Percentiles rank a stretch among this genome's conserved stretches.
Conservation (phyloP, 2,329 filamentous ascomycete species). For the Lasiodiplodia gonubiensis region DNA sequence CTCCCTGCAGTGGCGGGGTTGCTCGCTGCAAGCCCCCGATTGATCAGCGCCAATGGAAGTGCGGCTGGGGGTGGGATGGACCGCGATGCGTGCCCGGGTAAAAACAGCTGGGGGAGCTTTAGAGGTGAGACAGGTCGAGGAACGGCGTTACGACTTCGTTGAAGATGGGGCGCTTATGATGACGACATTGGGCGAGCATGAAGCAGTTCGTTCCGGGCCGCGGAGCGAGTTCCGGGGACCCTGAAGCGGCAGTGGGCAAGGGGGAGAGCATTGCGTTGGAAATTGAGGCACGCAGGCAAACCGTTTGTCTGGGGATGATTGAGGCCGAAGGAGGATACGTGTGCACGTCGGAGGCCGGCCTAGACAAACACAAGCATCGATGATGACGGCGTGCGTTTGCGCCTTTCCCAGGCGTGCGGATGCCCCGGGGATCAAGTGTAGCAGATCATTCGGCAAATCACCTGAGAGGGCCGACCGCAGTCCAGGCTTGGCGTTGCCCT, state of each 20-base stretch:
- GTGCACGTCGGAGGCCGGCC: not conserved
- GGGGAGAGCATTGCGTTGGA: not conserved
- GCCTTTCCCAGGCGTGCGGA: slow-evolving; percentile 13
- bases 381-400: not conserved
- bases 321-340: not conserved
- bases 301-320: not conserved
- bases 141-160: not conserved
- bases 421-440: slow-evolving; percentile 6
- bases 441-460: slow-evolving; percentile 18
- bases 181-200: not conserved
- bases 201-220: slow-evolving; percentile 6
- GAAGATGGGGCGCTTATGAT: not conserved
- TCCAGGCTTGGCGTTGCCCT: not conserved
- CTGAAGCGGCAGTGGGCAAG: not conserved
- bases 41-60: not conserved
- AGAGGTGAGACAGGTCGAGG: not conserved
- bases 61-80: not conserved
- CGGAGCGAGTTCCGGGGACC: slow-evolving; percentile 1
- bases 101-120: not conserved
- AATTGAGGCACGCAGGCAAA: slow-evolving; percentile 13
- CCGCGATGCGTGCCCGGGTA: not conserved
- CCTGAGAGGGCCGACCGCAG: not conserved
- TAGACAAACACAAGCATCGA: not conserved
- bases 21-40: not conserved
- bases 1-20: not conserved